Conservation (phyloP, 2,329 filamentous ascomycete genomes). For the Neurospora sp. region DNA sequence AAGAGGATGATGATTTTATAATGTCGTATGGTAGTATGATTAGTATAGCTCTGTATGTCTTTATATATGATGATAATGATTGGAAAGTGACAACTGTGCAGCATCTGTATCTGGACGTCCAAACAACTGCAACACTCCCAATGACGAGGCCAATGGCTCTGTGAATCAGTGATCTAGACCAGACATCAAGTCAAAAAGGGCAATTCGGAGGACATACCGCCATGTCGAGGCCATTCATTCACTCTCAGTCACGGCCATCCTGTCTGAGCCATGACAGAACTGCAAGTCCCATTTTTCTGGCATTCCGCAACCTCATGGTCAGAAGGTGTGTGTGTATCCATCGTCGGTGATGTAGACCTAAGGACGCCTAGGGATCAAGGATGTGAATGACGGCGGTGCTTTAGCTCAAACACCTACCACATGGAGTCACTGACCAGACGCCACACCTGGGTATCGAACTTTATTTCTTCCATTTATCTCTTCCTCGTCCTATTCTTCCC, state of each 20-base stretch:
- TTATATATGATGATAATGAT: background rate
- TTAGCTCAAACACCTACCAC: background rate
- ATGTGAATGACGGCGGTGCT: background rate
- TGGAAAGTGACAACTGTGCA: background rate
- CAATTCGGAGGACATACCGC: constrained; percentile 61
- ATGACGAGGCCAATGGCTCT: constrained; percentile 7
- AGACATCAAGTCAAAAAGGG: constrained; percentile 24
- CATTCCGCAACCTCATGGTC: constrained; percentile 96
- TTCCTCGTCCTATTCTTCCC: background rate
- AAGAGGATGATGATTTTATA: background rate
- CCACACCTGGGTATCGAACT: background rate
- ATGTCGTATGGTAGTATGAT: background rate
- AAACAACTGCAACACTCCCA: constrained; percentile 3
- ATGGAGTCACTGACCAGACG: background rate
- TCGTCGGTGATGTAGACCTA: background rate
- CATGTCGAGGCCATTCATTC: constrained; percentile 81
- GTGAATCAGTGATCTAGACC: background rate
- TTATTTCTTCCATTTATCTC: background rate
- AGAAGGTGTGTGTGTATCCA: background rate
- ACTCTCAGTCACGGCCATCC: constrained; percentile 61
- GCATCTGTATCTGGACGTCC: background rate
- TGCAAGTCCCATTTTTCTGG: constrained; percentile 71
- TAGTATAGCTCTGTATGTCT: background rate
- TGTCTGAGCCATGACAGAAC: constrained; percentile 77
- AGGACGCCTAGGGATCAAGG: background rate